A percentile compares a stretch with the other conserved stretches of the same genome.
These are phyloP conservation scores for Chenopodium album DNA, from an alignment of 148 eudicot genomes.

Conservation along the genomic window DNA sequence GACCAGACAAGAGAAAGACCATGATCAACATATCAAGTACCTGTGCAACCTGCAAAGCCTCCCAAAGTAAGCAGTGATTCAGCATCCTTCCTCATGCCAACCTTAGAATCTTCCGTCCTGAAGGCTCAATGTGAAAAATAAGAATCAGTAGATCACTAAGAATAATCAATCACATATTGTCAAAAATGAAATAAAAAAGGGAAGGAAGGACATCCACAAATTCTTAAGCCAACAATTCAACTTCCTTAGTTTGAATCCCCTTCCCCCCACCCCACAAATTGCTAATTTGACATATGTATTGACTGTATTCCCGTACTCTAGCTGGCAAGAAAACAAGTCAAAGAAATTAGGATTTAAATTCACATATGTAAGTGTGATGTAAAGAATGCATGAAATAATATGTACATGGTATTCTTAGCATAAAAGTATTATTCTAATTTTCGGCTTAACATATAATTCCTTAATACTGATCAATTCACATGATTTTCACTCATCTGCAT, in stretches of 20 bases:
- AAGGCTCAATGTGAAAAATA: constrained; percentile 7
- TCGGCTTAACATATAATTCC: too few species aligned
- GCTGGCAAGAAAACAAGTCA: not conserved
- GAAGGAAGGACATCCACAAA: not conserved
- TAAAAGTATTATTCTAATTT: not conserved
- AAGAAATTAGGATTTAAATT: too few species aligned
- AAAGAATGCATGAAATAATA: not conserved
- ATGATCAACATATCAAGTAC: not conserved
- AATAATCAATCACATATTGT: not conserved
- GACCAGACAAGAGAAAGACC: constrained; percentile 1
- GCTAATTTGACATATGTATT: too few species aligned
- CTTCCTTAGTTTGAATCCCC: not conserved
- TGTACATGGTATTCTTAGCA: not conserved
- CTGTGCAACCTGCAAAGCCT: constrained; percentile 16
- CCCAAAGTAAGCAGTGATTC: constrained; percentile 8
- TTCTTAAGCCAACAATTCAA: not conserved
- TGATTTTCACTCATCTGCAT: too few species aligned
- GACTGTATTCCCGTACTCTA: not conserved
- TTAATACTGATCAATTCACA: not conserved
- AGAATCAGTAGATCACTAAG: not conserved
- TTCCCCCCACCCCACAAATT: not conserved
- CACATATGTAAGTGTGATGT: not conserved
- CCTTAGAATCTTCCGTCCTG: constrained; percentile 16
- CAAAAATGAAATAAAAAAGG: not conserved
- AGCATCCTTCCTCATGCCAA: not conserved